Evolutionary conservation across 805 yeast genomes (phyloP).

Genomic region (Saccharomycopsis fibuligera): DNA sequence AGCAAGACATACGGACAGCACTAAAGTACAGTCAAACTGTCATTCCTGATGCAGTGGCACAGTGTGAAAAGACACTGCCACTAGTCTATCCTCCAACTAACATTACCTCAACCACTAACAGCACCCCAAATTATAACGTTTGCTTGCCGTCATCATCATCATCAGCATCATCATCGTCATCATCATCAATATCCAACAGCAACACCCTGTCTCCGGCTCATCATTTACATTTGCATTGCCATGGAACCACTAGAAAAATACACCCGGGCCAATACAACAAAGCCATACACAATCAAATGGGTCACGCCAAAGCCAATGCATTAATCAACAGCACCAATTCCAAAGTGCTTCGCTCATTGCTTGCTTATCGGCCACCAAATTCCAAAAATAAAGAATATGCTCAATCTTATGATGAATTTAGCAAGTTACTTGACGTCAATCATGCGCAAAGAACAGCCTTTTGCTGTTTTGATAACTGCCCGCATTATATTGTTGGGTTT

Average conservation of each 20-base stretch:
- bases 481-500: slow-evolving; percentile 14
- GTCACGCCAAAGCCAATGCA: neutral
- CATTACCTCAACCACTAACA: neutral
- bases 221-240: no score
- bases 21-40: no score
- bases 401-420: slow-evolving; percentile 6
- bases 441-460: slow-evolving; percentile 5
- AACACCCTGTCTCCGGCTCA: no score
- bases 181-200: no score
- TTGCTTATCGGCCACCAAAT: slow-evolving; percentile 1
- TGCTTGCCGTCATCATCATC: no score
- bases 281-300: neutral
- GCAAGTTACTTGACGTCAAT: slow-evolving; percentile 9
- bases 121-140: no score
- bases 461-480: slow-evolving; percentile 17
- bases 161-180: no score
- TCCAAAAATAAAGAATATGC: slow-evolving; percentile 5
- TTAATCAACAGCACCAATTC: neutral
- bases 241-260: slow-evolving; percentile 1
- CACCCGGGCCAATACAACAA: slow-evolving; percentile 3
- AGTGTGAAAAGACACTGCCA: neutral
- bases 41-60: no score
- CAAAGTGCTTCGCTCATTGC: neutral
- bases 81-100: neutral
- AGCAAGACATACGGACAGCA: no score